Evolutionary conservation across 345 rosid species (phyloP).

Genomic region (Heritiera fomes): DNA sequence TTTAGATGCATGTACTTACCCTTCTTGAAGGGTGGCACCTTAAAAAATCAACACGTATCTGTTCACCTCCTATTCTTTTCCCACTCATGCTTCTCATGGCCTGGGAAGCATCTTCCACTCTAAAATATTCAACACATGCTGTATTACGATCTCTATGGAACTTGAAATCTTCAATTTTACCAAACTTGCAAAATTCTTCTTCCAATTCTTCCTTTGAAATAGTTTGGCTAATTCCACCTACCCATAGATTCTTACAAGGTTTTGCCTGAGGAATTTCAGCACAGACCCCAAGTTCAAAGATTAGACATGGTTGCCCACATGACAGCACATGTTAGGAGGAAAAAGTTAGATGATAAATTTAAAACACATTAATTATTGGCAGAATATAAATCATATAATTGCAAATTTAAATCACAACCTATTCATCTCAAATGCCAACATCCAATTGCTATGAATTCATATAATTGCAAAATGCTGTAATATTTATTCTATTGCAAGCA

Average conservation of each 20-base stretch:
- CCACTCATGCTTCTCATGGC: constrained; percentile 84
- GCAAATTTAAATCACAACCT: not conserved
- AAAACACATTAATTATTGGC: not conserved
- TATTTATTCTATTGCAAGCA: not conserved
- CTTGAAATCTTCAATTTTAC: constrained; percentile 76
- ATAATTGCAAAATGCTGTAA: not conserved
- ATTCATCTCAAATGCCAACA: not conserved
- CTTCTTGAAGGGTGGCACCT: constrained; percentile 69
- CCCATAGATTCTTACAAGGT: constrained; percentile 79
- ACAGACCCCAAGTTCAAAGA: not conserved
- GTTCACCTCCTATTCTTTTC: constrained; percentile 72
- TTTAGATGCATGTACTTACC: constrained; percentile 48
- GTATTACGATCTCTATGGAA: constrained; percentile 74
- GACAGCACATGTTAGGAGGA: not conserved
- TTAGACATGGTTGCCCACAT: not conserved
- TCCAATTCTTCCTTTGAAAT: constrained; percentile 65
- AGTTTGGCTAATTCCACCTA: constrained; percentile 79
- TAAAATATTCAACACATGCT: constrained; percentile 65
- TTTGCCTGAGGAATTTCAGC: constrained; percentile 59
- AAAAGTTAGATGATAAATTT: not conserved
- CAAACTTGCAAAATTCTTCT: constrained; percentile 73
- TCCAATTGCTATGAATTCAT: not conserved
- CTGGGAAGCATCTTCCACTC: constrained; percentile 69
- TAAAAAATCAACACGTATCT: constrained; percentile 86
- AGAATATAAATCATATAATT: not conserved